Base-by-base conservation (phyloP, 257 asterid species). In the Echium plantagineum region DNA sequence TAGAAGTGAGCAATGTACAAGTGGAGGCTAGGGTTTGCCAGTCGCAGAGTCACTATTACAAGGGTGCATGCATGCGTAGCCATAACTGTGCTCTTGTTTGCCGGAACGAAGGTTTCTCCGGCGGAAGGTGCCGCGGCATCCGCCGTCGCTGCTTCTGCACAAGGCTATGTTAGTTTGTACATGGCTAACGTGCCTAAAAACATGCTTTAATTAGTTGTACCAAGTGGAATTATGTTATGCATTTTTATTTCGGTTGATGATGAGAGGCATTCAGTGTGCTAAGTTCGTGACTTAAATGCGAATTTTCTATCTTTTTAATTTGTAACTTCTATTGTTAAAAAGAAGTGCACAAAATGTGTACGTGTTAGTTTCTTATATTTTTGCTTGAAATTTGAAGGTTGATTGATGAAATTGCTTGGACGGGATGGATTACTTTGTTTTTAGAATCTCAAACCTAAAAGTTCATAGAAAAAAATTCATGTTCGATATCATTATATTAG, bases 91-190 rank as follows among this genome's bases (percentile, higher is more conserved):
- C 71, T 18, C 3, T 58, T 16, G 63, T 71, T 16, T 71, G 75
- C 68, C 64, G 66, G 15, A 66, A 59, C 5, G 75, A 71, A 71
- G 64, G 71, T 52, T 71, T 71, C 46, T 58, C 63, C 12, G 75
- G 75, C 4, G 75, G 75, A 18, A 10, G 5, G 7, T 71, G 75
- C 68, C 19, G 48, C 20, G 75, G 75, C 19, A 28, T 66, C 49
- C 68, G 68, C n/a, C 22, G 71, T 7, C 66, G 71, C 35, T 71
- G 75, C 62, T 71, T 71, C 61, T 71, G 75, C 68, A 71, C 64
- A 13, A 66, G 38, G 62, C 67, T 38, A 5, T 71, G 75, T 26
- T 71, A 63, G 59, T 42, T 42, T 42, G 10, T 42, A 42, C 10
- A 42, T 42, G 17, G 3, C 17, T 42, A 42, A 42, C 49, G 12